These are phyloP conservation scores for Flaveria brownii DNA, from an alignment of 129 eudicot species.

Conservation along the genomic window DNA sequence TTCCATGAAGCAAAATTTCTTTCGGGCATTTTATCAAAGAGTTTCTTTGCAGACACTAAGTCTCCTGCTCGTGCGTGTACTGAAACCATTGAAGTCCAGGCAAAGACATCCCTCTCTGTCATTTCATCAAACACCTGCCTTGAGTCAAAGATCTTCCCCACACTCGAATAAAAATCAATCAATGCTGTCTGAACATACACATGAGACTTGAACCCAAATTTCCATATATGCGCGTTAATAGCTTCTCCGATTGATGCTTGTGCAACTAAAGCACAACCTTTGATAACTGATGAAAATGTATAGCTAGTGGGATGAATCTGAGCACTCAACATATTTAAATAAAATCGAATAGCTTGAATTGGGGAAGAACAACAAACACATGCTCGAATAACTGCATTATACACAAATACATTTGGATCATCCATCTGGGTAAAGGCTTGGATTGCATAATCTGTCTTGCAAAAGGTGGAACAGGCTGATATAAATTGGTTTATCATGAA, in stretches of 20 bases:
- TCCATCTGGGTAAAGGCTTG: constrained; percentile 57
- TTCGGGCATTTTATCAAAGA: constrained; percentile 77
- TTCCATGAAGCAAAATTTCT: constrained; percentile 69
- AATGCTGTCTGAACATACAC: constrained; percentile 67
- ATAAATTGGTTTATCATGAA: constrained; percentile 69
- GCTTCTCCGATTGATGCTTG: constrained; percentile 49
- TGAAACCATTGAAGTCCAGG: constrained; percentile 65
- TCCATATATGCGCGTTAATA: constrained; percentile 68
- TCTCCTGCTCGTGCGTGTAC: constrained; percentile 60
- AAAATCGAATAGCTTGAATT: constrained; percentile 43
- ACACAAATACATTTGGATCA: constrained; percentile 64
- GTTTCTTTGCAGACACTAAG: constrained; percentile 52
- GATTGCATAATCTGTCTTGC: constrained; percentile 47
- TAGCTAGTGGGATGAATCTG: constrained; percentile 61
- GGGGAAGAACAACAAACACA: constrained; percentile 56
- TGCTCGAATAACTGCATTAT: constrained; percentile 72
- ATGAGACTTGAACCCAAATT: constrained; percentile 55
- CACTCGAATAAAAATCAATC: constrained; percentile 68
- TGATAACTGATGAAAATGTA: constrained; percentile 65
- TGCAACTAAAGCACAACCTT: constrained; percentile 47
- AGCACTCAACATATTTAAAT: constrained; percentile 55
- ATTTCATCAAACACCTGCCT: constrained; percentile 69
- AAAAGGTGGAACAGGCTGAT: constrained; percentile 52
- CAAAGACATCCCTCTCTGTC: constrained; percentile 61
- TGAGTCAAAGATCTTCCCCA: constrained; percentile 43